These are phyloP conservation scores for Penicillium sp. DNA, from an alignment of 2,329 filamentous ascomycete species.

Conservation along the genomic window DNA sequence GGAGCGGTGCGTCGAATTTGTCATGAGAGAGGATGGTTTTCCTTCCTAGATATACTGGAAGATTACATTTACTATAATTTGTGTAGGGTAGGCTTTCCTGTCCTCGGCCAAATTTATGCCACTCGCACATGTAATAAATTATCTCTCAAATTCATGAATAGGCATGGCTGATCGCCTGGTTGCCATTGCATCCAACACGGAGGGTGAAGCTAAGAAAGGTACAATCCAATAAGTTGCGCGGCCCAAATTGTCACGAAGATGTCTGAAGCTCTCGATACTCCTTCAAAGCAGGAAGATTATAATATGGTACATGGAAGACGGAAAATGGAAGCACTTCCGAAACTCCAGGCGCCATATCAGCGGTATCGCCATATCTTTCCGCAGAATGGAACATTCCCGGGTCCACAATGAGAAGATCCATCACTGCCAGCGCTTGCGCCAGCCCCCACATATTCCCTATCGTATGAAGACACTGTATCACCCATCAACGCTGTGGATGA, in stretches of 20 bases:
- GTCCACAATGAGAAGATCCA: not conserved
- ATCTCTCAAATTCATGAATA: too few species aligned
- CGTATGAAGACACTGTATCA: not conserved
- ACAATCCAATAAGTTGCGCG: not conserved
- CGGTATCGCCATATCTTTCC: not conserved
- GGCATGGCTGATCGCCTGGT: too few species aligned
- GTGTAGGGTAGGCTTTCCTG: too few species aligned
- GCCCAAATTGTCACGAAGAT: not conserved
- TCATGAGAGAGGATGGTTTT: not conserved
- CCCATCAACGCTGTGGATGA: not conserved
- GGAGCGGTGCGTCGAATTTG: slow-evolving; percentile 3
- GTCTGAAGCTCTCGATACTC: not conserved
- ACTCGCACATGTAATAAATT: too few species aligned
- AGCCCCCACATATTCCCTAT: not conserved
- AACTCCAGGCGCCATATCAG: not conserved
- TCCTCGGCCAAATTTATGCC: too few species aligned
- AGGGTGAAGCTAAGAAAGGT: not conserved
- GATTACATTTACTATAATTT: not conserved
- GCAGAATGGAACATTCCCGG: not conserved
- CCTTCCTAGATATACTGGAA: not conserved
- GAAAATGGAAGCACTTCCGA: not conserved
- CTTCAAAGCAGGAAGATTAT: not conserved
- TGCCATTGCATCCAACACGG: too few species aligned
- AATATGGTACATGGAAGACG: not conserved
- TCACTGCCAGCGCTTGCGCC: not conserved